Evolutionary conservation across 2,329 filamentous ascomycete species (phyloP), one percentile per base, ranked within the genome.

Genomic region (Diaporthe australafricana): DNA sequence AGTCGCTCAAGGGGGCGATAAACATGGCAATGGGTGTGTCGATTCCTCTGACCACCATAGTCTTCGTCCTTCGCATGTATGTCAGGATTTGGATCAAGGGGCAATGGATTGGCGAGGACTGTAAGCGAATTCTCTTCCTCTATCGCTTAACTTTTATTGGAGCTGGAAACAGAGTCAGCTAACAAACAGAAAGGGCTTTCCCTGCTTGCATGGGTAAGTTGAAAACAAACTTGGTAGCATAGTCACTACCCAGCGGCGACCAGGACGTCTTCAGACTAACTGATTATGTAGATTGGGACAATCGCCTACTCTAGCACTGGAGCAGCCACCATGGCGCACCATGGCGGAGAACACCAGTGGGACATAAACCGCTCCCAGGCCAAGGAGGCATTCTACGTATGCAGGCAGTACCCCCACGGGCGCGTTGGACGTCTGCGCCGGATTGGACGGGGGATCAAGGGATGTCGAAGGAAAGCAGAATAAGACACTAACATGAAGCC

Each of bases 321-420:
- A 63, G 57, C 57, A 63, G 42, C 57, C 20, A 63, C 57, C 7
- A 48, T 63, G 42, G 57, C 42, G 27, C 57, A 63, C 57, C 57
- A 63, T 12, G 57, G 57, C 42, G 57, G 57, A 63, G 57, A 32
- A 11, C 57, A 63, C 40, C 9, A 63, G 57, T 22, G 57, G 57
- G 57, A 63, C 27, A 22, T 63, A 38, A 63, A 40, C 20, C 17
- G 8, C 9, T 17, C 40, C 17, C 25, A 48, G 42, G 16, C n/a
- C 20, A 32, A 63, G 22, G 57, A 63, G 25, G 57, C 57, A 32
- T 63, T 22, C 30, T 63, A 63, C 42, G 57, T 63, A 63, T 27
- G 57, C 45, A 35, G 20, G 22, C 5, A 63, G 25, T 32, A 35
- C n/a, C 27, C 12, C 48, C 14, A 12, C 25, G 48, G n/a, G 9